phyloP scores from a whole-genome alignment of 164 flowering plant genomes.

The Aristolochia fimbriata region DNA sequence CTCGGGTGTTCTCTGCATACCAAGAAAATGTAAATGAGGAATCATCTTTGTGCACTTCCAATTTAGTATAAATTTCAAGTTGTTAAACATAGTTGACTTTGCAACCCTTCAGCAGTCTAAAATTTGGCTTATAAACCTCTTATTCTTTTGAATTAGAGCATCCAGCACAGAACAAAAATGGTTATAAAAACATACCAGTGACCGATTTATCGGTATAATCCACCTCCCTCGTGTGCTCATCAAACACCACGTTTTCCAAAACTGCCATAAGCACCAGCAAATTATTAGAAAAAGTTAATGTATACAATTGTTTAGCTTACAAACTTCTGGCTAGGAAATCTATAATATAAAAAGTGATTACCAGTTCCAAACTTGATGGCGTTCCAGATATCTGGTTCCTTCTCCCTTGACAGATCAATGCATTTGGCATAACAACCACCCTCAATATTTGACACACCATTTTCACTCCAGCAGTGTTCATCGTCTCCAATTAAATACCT shows the following conservation, averaged over 20 bases:
- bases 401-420: slow-evolving; percentile 75
- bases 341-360: slow-evolving; percentile 13
- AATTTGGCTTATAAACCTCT: no score
- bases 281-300: no score
- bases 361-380: slow-evolving; percentile 99
- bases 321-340: no score
- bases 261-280: slow-evolving; percentile 34
- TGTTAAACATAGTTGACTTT: neutral
- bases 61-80: neutral
- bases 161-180: no score
- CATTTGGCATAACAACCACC: slow-evolving; percentile 99
- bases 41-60: neutral
- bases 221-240: slow-evolving; percentile 90
- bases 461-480: slow-evolving; percentile 96
- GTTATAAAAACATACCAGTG: slow-evolving; percentile 46
- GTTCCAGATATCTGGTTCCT: slow-evolving; percentile 97
- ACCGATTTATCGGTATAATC: slow-evolving; percentile 89
- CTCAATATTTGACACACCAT: slow-evolving; percentile 95
- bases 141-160: no score
- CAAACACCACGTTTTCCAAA: slow-evolving; percentile 92
- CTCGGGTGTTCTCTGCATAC: slow-evolving; percentile 96
- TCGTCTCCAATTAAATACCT: slow-evolving; percentile 89
- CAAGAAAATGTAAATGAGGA: slow-evolving; percentile 6
- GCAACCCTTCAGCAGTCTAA: no score
- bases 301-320: no score